Percentiles rank a stretch among this genome's conserved stretches.
These are phyloP conservation scores for Lantana camara DNA, from an alignment of 257 asterid species.

Conservation along the genomic window DNA sequence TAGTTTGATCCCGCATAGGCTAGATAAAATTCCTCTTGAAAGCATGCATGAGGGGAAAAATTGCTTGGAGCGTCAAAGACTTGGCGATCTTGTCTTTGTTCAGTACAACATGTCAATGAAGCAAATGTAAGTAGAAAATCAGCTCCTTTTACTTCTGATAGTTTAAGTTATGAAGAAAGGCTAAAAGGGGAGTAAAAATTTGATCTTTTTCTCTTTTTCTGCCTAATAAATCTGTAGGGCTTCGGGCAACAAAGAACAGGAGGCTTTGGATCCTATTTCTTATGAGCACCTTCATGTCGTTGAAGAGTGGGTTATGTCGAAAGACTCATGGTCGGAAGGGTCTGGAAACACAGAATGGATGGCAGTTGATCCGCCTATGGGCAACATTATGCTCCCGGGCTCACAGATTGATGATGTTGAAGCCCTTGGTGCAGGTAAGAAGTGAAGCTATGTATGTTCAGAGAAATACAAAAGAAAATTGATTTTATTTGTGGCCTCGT, in stretches of 20 bases:
- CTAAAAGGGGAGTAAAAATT: slow-evolving; percentile 8
- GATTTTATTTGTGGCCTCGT: slow-evolving; percentile 2
- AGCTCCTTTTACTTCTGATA: not conserved
- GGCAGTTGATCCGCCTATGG: slow-evolving; percentile 78
- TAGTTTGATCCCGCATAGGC: slow-evolving; percentile 63
- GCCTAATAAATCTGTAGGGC: slow-evolving; percentile 39
- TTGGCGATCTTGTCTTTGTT: slow-evolving; percentile 70
- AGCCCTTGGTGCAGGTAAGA: slow-evolving; percentile 80
- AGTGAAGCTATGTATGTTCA: slow-evolving; percentile 2
- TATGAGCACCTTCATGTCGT: slow-evolving; percentile 55
- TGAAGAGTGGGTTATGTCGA: slow-evolving; percentile 76
- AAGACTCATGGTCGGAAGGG: slow-evolving; percentile 49
- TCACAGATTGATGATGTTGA: slow-evolving; percentile 65
- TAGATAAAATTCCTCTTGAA: slow-evolving; percentile 50
- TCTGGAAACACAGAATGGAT: slow-evolving; percentile 66
- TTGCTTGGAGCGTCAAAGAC: slow-evolving; percentile 82
- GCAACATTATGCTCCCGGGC: slow-evolving; percentile 54
- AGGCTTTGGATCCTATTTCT: slow-evolving; percentile 63
- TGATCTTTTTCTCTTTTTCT: not conserved
- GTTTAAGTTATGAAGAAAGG: slow-evolving; percentile 9
- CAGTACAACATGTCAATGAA: slow-evolving; percentile 77
- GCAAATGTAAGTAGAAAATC: slow-evolving; percentile 59
- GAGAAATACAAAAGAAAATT: not conserved
- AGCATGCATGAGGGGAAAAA: slow-evolving; percentile 69
- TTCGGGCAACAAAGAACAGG: slow-evolving; percentile 47